Conservation (phyloP, 257 asterid genomes). For the Gentiana macrophylla region DNA sequence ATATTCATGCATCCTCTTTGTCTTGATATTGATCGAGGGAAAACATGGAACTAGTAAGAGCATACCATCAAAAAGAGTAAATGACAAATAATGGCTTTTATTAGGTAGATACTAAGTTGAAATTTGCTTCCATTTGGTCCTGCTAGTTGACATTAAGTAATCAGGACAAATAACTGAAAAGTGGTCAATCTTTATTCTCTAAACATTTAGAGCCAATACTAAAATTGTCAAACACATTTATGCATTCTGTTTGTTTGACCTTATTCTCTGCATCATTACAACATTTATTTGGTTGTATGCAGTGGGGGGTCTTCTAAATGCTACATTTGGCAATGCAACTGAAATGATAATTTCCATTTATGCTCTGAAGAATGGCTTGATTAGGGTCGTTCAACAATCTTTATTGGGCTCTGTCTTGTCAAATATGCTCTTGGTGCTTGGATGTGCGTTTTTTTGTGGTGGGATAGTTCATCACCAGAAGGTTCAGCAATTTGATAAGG, state of each 20-base stretch:
- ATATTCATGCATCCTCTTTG: too few species aligned
- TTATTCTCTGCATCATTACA: background rate
- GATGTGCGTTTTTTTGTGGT: constrained; percentile 92
- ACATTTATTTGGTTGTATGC: constrained; percentile 9
- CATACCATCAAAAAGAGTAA: too few species aligned
- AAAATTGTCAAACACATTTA: too few species aligned
- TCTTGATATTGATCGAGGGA: too few species aligned
- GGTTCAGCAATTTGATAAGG: constrained; percentile 79
- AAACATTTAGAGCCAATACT: too few species aligned
- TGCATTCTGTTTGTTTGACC: background rate
- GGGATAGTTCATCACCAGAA: constrained; percentile 59
- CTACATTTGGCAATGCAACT: constrained; percentile 92
- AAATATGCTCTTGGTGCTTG: constrained; percentile 90
- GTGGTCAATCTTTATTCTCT: too few species aligned
- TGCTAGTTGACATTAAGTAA: too few species aligned
- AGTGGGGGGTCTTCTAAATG: constrained; percentile 95
- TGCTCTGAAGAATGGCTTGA: constrained; percentile 85
- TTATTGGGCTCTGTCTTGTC: constrained; percentile 88
- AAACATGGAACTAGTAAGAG: too few species aligned
- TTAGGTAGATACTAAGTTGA: too few species aligned
- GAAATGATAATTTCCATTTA: constrained; percentile 89
- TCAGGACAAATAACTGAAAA: too few species aligned
- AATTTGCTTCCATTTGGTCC: too few species aligned
- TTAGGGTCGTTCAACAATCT: constrained; percentile 83
- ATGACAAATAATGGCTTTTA: too few species aligned